Evolutionary conservation across 306 rosid species (phyloP).

Genomic region (Vicia faba): DNA sequence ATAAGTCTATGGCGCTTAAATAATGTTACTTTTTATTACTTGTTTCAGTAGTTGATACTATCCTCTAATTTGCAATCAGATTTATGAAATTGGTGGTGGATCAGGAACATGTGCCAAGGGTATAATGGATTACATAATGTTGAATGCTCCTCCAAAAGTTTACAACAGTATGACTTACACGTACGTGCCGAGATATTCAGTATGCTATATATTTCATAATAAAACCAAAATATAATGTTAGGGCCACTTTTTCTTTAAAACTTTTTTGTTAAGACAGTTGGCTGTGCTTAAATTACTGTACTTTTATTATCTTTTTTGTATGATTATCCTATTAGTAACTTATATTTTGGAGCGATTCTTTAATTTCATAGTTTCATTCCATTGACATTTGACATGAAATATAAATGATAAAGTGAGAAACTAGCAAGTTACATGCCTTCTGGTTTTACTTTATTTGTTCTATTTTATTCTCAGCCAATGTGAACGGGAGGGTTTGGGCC

Average conservation of each 20-base stretch:
- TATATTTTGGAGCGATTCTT: conserved; percentile 21
- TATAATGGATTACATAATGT: conserved; percentile 92
- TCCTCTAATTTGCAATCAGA: conserved; percentile 66
- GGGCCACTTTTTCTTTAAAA: conserved; percentile 22
- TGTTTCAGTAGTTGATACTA: conserved; percentile 41
- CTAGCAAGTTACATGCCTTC: conserved; percentile 6
- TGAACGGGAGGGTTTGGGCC: conserved; percentile 20
- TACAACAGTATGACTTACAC: conserved; percentile 86
- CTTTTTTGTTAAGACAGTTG: conserved; percentile 21
- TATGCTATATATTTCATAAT: conserved; percentile 36
- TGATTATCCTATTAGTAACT: conserved; percentile 30
- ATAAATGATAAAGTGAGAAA: conserved; percentile 15
- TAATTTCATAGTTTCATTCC: conserved; percentile 25
- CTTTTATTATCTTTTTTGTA: conserved; percentile 7
- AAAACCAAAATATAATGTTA: conserved; percentile 26
- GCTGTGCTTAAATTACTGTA: conserved; percentile 30
- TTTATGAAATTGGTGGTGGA: conserved; percentile 99
- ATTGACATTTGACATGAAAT: background rate
- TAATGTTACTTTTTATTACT: conserved; percentile 29
- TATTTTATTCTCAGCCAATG: conserved; percentile 18
- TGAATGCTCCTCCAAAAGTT: conserved; percentile 90
- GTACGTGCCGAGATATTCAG: conserved; percentile 56
- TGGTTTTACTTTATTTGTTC: conserved; percentile 19
- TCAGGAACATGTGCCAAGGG: conserved; percentile 99
- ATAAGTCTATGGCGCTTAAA: conserved; percentile 24